Percentiles rank a stretch among this genome's conserved stretches.
phyloP scores from a whole-genome alignment of 2,329 filamentous ascomycete species.

The Aspergillus spinulosporus region DNA sequence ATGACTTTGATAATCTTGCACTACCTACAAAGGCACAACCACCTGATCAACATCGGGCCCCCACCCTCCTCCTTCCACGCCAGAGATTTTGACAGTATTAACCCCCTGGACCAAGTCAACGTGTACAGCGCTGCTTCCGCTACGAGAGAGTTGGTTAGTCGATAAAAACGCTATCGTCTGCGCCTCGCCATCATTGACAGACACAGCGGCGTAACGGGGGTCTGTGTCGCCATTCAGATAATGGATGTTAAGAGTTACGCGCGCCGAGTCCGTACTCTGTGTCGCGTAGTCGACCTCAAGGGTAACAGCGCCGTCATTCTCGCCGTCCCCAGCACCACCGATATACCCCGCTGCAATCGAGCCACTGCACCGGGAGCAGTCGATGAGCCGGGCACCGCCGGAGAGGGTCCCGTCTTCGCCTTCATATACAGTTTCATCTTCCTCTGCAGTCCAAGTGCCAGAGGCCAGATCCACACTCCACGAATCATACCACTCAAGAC shows the following conservation, averaged over 20 bases:
- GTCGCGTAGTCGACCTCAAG: slow-evolving; percentile 48
- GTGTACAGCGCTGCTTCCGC: slow-evolving; percentile 5
- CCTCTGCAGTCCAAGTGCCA: not conserved
- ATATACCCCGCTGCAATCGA: slow-evolving; percentile 57
- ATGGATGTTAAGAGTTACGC: slow-evolving; percentile 56
- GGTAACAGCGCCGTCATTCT: slow-evolving; percentile 48
- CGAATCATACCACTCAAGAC: not conserved
- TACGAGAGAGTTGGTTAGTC: not conserved
- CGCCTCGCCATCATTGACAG: slow-evolving; percentile 54
- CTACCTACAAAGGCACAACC: not conserved
- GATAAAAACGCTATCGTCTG: slow-evolving; percentile 58
- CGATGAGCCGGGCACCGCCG: slow-evolving; percentile 41
- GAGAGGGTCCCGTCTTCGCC: not conserved
- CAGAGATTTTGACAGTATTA: not conserved
- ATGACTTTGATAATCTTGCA: not conserved
- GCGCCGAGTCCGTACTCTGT: slow-evolving; percentile 35
- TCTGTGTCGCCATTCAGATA: slow-evolving; percentile 58
- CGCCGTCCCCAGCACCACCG: slow-evolving; percentile 43
- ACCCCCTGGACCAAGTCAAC: slow-evolving; percentile 32
- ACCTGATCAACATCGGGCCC: slow-evolving; percentile 4
- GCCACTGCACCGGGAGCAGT: slow-evolving; percentile 51
- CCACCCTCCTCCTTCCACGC: not conserved
- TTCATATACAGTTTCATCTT: not conserved
- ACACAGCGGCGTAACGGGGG: slow-evolving; percentile 56
- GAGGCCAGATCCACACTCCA: not conserved